These are phyloP conservation scores for Hypericum perforatum DNA, from an alignment of 345 rosid species.

Conservation along the genomic window DNA sequence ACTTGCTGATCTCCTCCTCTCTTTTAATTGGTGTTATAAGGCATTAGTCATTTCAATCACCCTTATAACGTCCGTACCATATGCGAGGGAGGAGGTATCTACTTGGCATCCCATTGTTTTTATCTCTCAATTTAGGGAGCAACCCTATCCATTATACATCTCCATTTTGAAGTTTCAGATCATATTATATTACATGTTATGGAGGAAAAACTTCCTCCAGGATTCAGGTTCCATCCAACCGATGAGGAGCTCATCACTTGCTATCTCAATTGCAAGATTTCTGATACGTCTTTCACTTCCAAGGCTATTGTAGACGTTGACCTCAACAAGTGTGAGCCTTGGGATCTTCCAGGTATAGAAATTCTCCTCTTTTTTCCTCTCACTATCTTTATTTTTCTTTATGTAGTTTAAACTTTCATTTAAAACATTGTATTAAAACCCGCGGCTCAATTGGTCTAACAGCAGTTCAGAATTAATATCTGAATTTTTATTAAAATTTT, in stretches of 20 bases:
- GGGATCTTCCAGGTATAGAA: constrained; percentile 96
- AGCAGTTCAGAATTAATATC: no score
- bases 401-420: neutral
- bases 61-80: neutral
- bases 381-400: neutral
- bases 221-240: constrained; percentile 95
- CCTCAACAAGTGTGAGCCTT: constrained; percentile 95
- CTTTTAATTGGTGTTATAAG: constrained; percentile 10
- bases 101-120: neutral
- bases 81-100: no score
- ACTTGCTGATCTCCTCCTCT: neutral
- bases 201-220: constrained; percentile 93
- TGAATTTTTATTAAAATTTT: no score
- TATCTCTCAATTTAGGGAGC: neutral
- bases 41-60: constrained; percentile 7
- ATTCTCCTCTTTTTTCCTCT: neutral
- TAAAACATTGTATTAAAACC: no score
- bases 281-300: constrained; percentile 52
- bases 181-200: constrained; percentile 8
- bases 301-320: constrained; percentile 88
- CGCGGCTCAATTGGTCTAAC: no score
- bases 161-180: neutral
- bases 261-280: constrained; percentile 60
- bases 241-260: constrained; percentile 91
- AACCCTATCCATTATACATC: no score